phyloP scores from a whole-genome alignment of 2,329 filamentous ascomycete species.

The Aureobasidium sp. region DNA sequence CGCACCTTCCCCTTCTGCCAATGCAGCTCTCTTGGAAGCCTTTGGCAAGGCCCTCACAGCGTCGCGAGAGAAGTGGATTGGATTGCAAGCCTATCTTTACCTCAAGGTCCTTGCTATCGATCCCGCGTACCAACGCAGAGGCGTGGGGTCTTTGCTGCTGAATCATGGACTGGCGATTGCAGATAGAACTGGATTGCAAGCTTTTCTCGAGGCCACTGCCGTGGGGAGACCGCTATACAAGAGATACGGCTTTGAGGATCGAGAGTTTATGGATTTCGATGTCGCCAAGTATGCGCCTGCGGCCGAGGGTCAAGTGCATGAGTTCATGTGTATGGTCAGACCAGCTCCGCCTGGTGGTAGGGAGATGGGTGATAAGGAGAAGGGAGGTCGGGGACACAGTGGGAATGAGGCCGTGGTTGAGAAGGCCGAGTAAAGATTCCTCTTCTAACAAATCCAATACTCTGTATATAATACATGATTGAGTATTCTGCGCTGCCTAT shows the following conservation, averaged over 20 bases:
- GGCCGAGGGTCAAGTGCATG: constrained; percentile 16
- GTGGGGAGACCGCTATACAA: constrained; percentile 35
- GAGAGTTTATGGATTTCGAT: constrained; percentile 20
- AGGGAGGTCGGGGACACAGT: background rate
- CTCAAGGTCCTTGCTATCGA: constrained; percentile 31
- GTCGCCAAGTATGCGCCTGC: constrained; percentile 6
- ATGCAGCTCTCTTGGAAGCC: constrained; percentile 20
- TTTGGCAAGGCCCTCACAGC: constrained; percentile 21
- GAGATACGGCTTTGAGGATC: constrained; percentile 27
- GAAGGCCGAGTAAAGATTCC: background rate
- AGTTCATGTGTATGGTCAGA: constrained; percentile 8
- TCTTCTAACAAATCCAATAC: too few relatives aligned
- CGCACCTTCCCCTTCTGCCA: constrained; percentile 20
- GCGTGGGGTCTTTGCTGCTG: constrained; percentile 34
- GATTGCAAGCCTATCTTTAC: constrained; percentile 23
- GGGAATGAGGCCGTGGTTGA: background rate
- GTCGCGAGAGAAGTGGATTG: constrained; percentile 23
- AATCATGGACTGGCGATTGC: constrained; percentile 35
- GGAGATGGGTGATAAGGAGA: background rate
- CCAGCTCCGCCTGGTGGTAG: background rate
- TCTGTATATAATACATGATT: too few relatives aligned
- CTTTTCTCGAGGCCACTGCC: constrained; percentile 36
- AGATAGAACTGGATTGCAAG: constrained; percentile 32
- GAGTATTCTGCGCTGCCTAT: too few relatives aligned
- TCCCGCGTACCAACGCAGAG: constrained; percentile 35